Conservation (phyloP, 2,329 filamentous ascomycete genomes). For the Paecilomyces formosus region DNA sequence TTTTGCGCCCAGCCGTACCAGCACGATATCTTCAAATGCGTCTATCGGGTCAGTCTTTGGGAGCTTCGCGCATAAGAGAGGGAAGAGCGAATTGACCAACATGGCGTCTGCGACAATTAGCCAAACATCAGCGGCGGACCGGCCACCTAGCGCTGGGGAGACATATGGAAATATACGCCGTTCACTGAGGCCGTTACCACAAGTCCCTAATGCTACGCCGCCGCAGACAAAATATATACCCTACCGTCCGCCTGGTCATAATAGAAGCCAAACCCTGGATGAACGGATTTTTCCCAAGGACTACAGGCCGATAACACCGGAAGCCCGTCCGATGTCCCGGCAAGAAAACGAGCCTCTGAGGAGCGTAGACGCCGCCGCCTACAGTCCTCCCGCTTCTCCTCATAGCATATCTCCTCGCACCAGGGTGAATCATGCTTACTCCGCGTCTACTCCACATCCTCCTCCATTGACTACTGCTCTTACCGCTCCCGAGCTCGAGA, state of each 20-base stretch:
- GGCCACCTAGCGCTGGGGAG: slow-evolving; percentile 46
- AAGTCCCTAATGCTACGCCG: slow-evolving; percentile 50
- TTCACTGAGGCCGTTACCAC: slow-evolving; percentile 67
- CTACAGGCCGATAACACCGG: slow-evolving; percentile 24
- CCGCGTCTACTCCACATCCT: slow-evolving; percentile 21
- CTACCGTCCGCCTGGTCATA: slow-evolving; percentile 25
- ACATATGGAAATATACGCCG: slow-evolving; percentile 67
- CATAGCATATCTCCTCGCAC: slow-evolving; percentile 21
- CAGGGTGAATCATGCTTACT: slow-evolving; percentile 21
- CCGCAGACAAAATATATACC: slow-evolving; percentile 23
- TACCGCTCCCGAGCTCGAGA: slow-evolving; percentile 66
- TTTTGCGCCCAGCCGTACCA: slow-evolving; percentile 51
- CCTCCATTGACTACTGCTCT: slow-evolving; percentile 40
- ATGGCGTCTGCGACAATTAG: slow-evolving; percentile 37
- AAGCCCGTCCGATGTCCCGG: slow-evolving; percentile 17
- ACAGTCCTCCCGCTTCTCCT: slow-evolving; percentile 6
- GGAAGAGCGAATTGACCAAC: slow-evolving; percentile 63
- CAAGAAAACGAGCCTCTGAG: slow-evolving; percentile 23
- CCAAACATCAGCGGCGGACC: slow-evolving; percentile 14
- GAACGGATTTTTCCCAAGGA: slow-evolving; percentile 36
- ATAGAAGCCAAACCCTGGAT: slow-evolving; percentile 59
- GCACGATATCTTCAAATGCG: slow-evolving; percentile 65
- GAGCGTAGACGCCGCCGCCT: slow-evolving; percentile 6
- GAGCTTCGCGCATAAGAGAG: slow-evolving; percentile 58
- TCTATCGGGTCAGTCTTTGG: slow-evolving; percentile 50